phyloP scores from a whole-genome alignment of 2,329 filamentous ascomycete genomes.

The Colletotrichum incanum region DNA sequence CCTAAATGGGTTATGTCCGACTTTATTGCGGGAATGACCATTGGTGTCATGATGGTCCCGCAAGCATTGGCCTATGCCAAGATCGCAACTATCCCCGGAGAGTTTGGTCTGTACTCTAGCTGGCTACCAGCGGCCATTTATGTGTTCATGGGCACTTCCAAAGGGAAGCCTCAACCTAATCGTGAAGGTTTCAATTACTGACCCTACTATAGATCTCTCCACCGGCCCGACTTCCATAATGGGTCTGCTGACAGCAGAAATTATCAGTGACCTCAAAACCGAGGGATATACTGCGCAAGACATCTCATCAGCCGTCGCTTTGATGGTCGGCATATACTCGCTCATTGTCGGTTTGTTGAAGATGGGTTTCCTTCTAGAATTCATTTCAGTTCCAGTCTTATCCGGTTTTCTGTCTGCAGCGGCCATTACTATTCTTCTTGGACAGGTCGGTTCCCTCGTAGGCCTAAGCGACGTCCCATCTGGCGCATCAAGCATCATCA shows the following conservation, averaged over 20 bases:
- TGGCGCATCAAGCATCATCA: slow-evolving; percentile 71
- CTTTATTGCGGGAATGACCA: slow-evolving; percentile 71
- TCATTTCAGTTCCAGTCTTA: slow-evolving; percentile 76
- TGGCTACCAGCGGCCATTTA: slow-evolving; percentile 73
- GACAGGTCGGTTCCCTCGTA: slow-evolving; percentile 75
- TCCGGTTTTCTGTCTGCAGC: slow-evolving; percentile 78
- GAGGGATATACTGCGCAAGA: slow-evolving; percentile 68
- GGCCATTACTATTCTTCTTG: slow-evolving; percentile 76
- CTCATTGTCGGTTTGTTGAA: slow-evolving; percentile 73
- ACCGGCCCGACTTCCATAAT: slow-evolving; percentile 77
- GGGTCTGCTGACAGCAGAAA: slow-evolving; percentile 74
- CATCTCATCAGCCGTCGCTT: slow-evolving; percentile 73
- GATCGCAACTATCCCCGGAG: slow-evolving; percentile 73
- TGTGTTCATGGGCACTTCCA: slow-evolving; percentile 74
- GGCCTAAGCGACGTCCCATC: slow-evolving; percentile 66
- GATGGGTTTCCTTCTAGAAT: slow-evolving; percentile 76
- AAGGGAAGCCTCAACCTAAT: slow-evolving; percentile 58
- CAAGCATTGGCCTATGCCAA: slow-evolving; percentile 75
- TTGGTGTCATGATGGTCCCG: slow-evolving; percentile 73
- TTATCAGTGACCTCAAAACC: slow-evolving; percentile 66
- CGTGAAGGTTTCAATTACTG: background rate
- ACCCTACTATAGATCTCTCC: slow-evolving; percentile 65
- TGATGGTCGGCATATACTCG: slow-evolving; percentile 75
- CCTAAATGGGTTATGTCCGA: slow-evolving; percentile 75
- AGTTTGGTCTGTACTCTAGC: slow-evolving; percentile 72